These are phyloP conservation scores for Saturnispora saitoi DNA, from an alignment of 805 yeast species.

Conservation along the genomic window DNA sequence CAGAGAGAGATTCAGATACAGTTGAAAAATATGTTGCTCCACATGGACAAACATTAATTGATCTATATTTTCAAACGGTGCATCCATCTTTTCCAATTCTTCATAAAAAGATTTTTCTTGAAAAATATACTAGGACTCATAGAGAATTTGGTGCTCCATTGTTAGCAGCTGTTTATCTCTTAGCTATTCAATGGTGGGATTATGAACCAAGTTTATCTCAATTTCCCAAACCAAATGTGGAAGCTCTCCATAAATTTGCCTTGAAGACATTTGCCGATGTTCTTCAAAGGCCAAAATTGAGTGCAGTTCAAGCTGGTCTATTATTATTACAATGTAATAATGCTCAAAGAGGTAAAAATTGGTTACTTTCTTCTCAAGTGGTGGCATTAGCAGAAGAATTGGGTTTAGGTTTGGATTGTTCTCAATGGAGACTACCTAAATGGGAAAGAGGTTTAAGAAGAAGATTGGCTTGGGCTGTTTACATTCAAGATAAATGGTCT, in stretches of 20 bases:
- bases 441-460: constrained; percentile 91
- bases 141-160: constrained; percentile 88
- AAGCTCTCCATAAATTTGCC: constrained; percentile 61
- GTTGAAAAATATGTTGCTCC: constrained; percentile 87
- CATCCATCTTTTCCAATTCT: constrained; percentile 90
- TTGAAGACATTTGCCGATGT: constrained; percentile 58
- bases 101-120: constrained; percentile 85
- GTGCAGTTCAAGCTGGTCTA: constrained; percentile 87
- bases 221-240: constrained; percentile 70
- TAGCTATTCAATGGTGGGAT: constrained; percentile 94
- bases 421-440: constrained; percentile 83
- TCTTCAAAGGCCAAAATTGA: constrained; percentile 77
- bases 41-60: constrained; percentile 74
- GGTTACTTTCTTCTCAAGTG: constrained; percentile 82
- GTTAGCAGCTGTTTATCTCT: constrained; percentile 79
- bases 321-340: constrained; percentile 58
- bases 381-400: constrained; percentile 84
- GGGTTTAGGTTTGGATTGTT: constrained; percentile 86
- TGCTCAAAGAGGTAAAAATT: constrained; percentile 38
- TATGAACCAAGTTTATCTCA: constrained; percentile 70
- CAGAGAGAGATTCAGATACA: constrained; percentile 72
- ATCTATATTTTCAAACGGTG: constrained; percentile 72
- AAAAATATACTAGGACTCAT: constrained; percentile 83
- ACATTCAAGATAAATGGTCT: constrained; percentile 86
- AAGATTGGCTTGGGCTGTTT: constrained; percentile 93